These are phyloP conservation scores for Fusarium musae DNA, from an alignment of 2,329 filamentous ascomycete genomes.

Conservation along the genomic window DNA sequence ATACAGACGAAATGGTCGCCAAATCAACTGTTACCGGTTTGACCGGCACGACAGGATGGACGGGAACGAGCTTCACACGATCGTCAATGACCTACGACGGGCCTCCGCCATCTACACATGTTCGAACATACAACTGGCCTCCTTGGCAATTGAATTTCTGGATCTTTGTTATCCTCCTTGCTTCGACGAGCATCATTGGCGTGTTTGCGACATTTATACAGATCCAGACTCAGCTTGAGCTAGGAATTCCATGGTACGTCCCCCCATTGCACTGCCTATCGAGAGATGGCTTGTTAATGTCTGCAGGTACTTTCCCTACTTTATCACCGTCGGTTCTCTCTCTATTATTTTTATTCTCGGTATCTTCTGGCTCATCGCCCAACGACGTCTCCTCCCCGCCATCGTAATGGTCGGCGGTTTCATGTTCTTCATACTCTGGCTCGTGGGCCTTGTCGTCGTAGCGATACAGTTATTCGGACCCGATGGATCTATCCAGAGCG, in stretches of 20 bases:
- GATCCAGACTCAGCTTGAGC: constrained; percentile 64
- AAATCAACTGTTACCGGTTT: constrained; percentile 43
- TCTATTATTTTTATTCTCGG: constrained; percentile 73
- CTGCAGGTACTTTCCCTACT: constrained; percentile 74
- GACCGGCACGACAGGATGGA: constrained; percentile 46
- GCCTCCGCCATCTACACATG: constrained; percentile 53
- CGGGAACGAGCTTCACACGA: constrained; percentile 46
- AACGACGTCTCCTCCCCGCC: constrained; percentile 68
- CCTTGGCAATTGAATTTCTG: constrained; percentile 74
- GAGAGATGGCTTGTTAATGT: neutral
- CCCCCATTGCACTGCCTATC: neutral
- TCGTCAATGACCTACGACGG: constrained; percentile 58
- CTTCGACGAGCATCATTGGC: constrained; percentile 68
- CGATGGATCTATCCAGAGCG: constrained; percentile 65
- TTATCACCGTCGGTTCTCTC: constrained; percentile 67
- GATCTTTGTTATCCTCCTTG: constrained; percentile 73
- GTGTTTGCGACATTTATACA: constrained; percentile 70
- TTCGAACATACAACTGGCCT: constrained; percentile 75
- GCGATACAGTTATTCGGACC: constrained; percentile 73
- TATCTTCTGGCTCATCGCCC: constrained; percentile 71
- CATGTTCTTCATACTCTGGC: constrained; percentile 74
- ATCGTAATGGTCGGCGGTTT: constrained; percentile 74
- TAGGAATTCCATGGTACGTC: constrained; percentile 69
- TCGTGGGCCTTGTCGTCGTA: constrained; percentile 71
- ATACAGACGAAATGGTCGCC: constrained; percentile 39